These are phyloP conservation scores for Phascolomyces articulosus DNA, from an alignment of 371 early-diverging fungal species.

Conservation along the genomic window DNA sequence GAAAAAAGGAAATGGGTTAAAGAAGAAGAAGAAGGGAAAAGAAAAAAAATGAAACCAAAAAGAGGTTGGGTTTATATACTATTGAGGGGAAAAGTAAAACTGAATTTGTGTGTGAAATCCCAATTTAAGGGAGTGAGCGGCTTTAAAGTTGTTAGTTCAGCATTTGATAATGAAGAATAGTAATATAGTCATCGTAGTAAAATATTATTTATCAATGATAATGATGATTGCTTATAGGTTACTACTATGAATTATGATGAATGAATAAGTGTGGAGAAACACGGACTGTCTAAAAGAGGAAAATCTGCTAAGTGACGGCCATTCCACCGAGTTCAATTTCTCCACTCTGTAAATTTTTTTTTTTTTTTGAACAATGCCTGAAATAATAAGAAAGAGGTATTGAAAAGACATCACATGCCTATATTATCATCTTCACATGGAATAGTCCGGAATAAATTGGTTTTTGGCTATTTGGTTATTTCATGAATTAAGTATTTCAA, in stretches of 20 bases:
- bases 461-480: not conserved
- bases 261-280: slow-evolving; percentile 9
- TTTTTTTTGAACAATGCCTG: slow-evolving; percentile 5
- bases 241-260: too few relatives aligned
- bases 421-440: slow-evolving; percentile 9
- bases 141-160: too few relatives aligned
- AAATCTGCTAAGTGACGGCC: not conserved
- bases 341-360: slow-evolving; percentile 13
- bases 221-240: not conserved
- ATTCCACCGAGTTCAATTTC: slow-evolving; percentile 6
- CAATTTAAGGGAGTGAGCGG: not conserved
- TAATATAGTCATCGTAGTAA: not conserved
- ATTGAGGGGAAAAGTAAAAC: not conserved
- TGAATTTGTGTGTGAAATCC: not conserved
- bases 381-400: not conserved
- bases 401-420: slow-evolving; percentile 10
- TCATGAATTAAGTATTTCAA: too few relatives aligned
- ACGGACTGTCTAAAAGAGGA: slow-evolving; percentile 8
- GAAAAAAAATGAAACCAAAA: not conserved
- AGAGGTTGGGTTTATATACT: not conserved
- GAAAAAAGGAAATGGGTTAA: slow-evolving; percentile 4
- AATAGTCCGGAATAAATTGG: not conserved
- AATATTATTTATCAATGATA: too few relatives aligned
- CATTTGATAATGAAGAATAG: not conserved
- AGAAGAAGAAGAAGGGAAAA: not conserved